These are phyloP conservation scores for Hibiscus syriacus DNA, from an alignment of 345 rosid species.

Conservation along the genomic window DNA sequence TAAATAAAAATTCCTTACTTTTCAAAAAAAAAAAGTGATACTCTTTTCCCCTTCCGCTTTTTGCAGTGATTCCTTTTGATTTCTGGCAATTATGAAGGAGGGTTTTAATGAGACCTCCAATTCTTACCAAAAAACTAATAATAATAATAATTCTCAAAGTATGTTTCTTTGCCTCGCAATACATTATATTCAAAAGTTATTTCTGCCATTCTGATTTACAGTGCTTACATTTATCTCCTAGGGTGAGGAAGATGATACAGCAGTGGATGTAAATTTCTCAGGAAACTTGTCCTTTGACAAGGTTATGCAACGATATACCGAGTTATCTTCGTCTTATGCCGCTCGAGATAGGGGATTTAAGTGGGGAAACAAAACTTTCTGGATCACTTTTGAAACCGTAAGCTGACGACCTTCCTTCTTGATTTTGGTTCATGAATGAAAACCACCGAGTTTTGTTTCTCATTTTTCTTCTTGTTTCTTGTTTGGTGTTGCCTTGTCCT, in stretches of 20 bases:
- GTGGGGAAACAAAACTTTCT: slow-evolving; percentile 93
- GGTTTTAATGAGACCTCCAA: too few species aligned
- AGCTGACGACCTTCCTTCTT: slow-evolving; percentile 24
- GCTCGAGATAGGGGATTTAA: slow-evolving; percentile 73
- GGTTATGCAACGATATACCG: slow-evolving; percentile 72
- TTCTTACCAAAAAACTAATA: too few species aligned
- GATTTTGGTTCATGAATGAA: slow-evolving; percentile 1
- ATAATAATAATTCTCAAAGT: too few species aligned
- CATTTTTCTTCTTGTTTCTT: slow-evolving; percentile 16
- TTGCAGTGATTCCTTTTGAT: too few species aligned
- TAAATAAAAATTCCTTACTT: too few species aligned
- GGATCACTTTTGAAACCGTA: slow-evolving; percentile 95
- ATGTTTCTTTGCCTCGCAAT: not conserved
- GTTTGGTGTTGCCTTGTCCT: slow-evolving; percentile 4
- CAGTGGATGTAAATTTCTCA: slow-evolving; percentile 88
- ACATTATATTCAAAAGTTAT: slow-evolving; percentile 7
- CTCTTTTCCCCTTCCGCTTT: too few species aligned
- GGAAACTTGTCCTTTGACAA: slow-evolving; percentile 76
- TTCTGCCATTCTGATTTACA: slow-evolving; percentile 20
- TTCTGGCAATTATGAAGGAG: too few species aligned
- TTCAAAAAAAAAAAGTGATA: too few species aligned
- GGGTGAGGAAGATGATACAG: slow-evolving; percentile 94
- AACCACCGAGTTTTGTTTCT: not conserved
- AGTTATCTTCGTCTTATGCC: slow-evolving; percentile 57
- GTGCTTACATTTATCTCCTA: slow-evolving; percentile 24